Base-by-base conservation (phyloP, 768 basidiomycete genomes). In the Boletus subparvulus region DNA sequence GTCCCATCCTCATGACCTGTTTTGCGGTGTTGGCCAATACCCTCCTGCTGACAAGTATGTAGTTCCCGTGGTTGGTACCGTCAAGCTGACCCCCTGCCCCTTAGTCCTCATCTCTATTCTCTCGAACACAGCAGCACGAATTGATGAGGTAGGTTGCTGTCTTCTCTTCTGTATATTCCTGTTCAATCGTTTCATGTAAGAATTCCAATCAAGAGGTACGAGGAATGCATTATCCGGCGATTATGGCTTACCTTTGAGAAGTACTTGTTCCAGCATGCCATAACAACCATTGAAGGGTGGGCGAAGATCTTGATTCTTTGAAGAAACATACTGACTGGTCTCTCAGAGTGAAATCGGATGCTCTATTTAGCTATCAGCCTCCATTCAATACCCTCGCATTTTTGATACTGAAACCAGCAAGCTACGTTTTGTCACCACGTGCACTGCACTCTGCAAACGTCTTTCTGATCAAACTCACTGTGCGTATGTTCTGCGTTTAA, bases 361-460 rank as follows among this genome's bases (percentile, higher is more conserved):
- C 90, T 1, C 77, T 97, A 17, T 92, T 95, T 75, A 92, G 88
- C 46, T 96, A 97, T 65, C 90, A 94, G 61, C 92, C 91, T 2
- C 94, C 94, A 1, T 92, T 93, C 80, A 93, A 92, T 64, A 75
- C 92, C 19, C 74, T 90, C 19, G 94, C 94, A 2, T 86, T 94
- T 69, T 54, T 84, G 30, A 77, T 96, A 55, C 80, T 96, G 47
- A 88, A 90, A 68, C 92, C 94, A 13, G 78, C 87, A 26, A 87
- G 86, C 61, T 94, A 81, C 71, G 65, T 91, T 40, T 73, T 93
- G 16, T 80, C 86, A 4, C 91, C 93, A 3, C 82, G 91, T 37
- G 78, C 83, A 11, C 74, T 96, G n/a, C 94, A 97, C 65, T 80
- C 86, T 2, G 75, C 82, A 36, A 96, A 96, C 61, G 93, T 95